Evolutionary conservation across 2,329 filamentous ascomycete species (phyloP).

Genomic region (Fusarium sp.): DNA sequence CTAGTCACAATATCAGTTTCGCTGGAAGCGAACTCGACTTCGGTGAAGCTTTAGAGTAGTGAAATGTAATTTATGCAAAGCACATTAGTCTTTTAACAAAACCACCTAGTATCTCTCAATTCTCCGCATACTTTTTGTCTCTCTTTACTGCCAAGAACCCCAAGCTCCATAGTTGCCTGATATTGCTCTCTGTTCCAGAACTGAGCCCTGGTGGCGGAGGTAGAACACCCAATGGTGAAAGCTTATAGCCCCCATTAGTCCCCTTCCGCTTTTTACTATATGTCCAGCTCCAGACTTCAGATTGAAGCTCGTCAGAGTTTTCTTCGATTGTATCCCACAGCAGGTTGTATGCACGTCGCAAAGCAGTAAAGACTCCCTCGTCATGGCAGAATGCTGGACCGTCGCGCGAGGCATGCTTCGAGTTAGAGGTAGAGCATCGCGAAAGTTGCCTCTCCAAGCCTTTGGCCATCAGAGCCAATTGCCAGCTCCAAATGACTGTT

Average conservation of each 20-base stretch:
- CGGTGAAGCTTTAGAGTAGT: too few relatives aligned
- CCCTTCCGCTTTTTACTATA: slow-evolving; percentile 53
- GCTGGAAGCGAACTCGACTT: too few relatives aligned
- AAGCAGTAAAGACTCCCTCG: slow-evolving; percentile 58
- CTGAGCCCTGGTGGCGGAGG: slow-evolving; percentile 27
- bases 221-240: slow-evolving; percentile 43
- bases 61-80: too few relatives aligned
- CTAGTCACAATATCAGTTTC: too few relatives aligned
- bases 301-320: slow-evolving; percentile 66
- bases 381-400: slow-evolving; percentile 67
- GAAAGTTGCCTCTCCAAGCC: slow-evolving; percentile 72
- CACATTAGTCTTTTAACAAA: too few relatives aligned
- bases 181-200: slow-evolving; percentile 38
- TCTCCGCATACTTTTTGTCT: not conserved
- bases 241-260: slow-evolving; percentile 26
- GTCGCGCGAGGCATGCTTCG: not conserved
- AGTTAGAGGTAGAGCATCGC: slow-evolving; percentile 58
- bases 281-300: slow-evolving; percentile 76
- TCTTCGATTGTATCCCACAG: slow-evolving; percentile 74
- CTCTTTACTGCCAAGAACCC: slow-evolving; percentile 39
- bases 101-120: not conserved
- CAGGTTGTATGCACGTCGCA: slow-evolving; percentile 69
- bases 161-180: slow-evolving; percentile 42
- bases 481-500: slow-evolving; percentile 77
- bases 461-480: slow-evolving; percentile 75